Conservation (phyloP, 495 filamentous ascomycete species). For the Achaetomiella virescens region DNA sequence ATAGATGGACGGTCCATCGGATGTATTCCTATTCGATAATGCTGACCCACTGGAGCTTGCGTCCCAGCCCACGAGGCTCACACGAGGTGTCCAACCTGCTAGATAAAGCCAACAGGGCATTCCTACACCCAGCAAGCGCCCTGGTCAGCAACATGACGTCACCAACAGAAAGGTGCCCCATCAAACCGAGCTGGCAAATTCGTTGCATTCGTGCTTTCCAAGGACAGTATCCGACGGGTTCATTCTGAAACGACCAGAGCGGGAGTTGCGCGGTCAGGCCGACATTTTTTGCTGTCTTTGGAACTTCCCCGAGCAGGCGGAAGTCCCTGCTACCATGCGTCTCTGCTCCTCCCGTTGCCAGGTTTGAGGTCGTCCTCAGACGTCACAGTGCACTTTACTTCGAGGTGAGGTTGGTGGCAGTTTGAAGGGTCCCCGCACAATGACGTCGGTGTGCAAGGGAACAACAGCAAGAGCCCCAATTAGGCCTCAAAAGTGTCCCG, state of each 20-base stretch:
- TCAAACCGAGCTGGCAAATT: too few species aligned
- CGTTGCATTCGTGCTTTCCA: too few species aligned
- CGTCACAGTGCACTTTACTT: constrained; percentile 8
- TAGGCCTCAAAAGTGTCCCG: background rate
- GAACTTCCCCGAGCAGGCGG: background rate
- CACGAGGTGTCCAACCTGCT: background rate
- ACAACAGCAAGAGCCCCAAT: background rate
- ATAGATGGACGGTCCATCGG: background rate
- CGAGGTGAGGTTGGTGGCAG: background rate
- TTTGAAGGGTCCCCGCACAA: constrained; percentile 2
- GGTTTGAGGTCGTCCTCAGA: constrained; percentile 5
- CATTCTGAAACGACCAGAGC: background rate
- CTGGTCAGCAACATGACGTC: too few species aligned
- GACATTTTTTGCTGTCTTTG: background rate
- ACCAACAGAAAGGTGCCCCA: too few species aligned
- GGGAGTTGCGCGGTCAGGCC: background rate
- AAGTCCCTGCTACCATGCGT: background rate
- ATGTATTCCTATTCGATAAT: background rate
- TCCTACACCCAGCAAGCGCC: background rate
- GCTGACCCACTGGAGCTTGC: constrained; percentile 3
- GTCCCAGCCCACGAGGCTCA: background rate
- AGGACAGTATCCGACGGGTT: background rate
- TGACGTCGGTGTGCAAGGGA: constrained; percentile 14
- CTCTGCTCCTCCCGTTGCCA: background rate
- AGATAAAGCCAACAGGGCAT: background rate